Evolutionary conservation across 75 land plant species (phyloP), one percentile per base, ranked within the genome.

Genomic region (Cupressus sempervirens): DNA sequence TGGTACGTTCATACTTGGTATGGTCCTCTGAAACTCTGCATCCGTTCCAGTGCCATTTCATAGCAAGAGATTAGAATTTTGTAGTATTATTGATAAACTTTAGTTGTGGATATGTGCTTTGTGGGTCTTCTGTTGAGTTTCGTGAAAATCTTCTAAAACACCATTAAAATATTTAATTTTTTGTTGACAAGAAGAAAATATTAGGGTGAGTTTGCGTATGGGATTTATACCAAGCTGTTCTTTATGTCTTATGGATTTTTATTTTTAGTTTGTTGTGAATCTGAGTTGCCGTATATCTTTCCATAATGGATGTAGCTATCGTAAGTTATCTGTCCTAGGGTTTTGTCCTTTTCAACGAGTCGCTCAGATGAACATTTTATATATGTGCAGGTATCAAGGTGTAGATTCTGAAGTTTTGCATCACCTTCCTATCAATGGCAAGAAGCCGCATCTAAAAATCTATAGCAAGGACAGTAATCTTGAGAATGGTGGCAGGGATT

Each of bases 401-500:
- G 82, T 48, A 30, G 30, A 81, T 82, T 54, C 56, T 5, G 83
- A 82, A 30, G 30, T 82, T 52, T 20, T 82, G 40, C 83, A 52
- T 29, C 83, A 82, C 35, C 35, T 35, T 82, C 83, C 83, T 48
- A 53, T 8, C 41, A 82, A 54, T 36, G 62, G 40, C 29, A 82
- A 82, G 62, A 82, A 82, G 20, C 83, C 56, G 18, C 41, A 48
- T 18, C 32, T 82, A 16, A 82, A 82, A 82, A 52, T 82, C 34
- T 82, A 29, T 46, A 82, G 83, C 40, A 82, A 54, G 83, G 83
- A 82, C 35, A 82, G 11, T 35, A 35, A 54, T 54, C 30, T 45
- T 45, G 81, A 79, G 30, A 79, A 12, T 45, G 81, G 81, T n/a
- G 46, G 81, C 3, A 79, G 81, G 81, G 43, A 79, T 79, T n/a